These are phyloP conservation scores for Trebouxia sp. DNA, from an alignment of 139 green algal genomes.

Conservation along the genomic window DNA sequence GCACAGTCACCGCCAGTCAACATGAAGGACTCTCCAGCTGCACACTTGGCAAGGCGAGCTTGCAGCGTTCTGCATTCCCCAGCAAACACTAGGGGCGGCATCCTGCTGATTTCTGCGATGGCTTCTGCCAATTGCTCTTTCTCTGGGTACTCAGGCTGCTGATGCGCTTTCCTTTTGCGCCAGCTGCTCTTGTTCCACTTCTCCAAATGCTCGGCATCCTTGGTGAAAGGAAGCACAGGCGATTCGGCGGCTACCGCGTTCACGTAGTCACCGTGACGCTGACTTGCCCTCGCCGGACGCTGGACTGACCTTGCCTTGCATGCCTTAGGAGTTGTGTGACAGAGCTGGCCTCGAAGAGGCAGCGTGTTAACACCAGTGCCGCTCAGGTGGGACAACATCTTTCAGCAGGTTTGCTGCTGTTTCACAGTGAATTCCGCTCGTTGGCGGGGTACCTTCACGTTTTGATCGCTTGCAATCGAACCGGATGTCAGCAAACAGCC, in stretches of 20 bases:
- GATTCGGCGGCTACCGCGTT: constrained; percentile 43
- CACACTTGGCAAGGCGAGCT: constrained; percentile 78
- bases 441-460: too few relatives aligned
- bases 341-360: neutral
- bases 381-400: neutral
- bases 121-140: constrained; percentile 39
- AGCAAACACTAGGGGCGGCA: constrained; percentile 96
- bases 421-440: too few relatives aligned
- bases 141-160: constrained; percentile 81
- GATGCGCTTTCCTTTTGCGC: constrained; percentile 55
- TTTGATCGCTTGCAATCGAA: neutral
- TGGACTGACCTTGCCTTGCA: neutral
- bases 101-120: constrained; percentile 65
- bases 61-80: constrained; percentile 95
- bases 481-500: constrained; percentile 1
- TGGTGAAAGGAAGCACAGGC: constrained; percentile 47
- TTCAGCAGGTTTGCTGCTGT: too few relatives aligned
- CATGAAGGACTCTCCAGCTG: constrained; percentile 84
- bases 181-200: constrained; percentile 58
- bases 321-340: neutral
- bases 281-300: neutral
- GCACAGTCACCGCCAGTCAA: constrained; percentile 93
- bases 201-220: constrained; percentile 48
- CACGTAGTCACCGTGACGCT: constrained; percentile 12
- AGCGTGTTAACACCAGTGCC: neutral